Evolutionary conservation across 306 rosid genomes (phyloP).

Genomic region (Vigna mungo): DNA sequence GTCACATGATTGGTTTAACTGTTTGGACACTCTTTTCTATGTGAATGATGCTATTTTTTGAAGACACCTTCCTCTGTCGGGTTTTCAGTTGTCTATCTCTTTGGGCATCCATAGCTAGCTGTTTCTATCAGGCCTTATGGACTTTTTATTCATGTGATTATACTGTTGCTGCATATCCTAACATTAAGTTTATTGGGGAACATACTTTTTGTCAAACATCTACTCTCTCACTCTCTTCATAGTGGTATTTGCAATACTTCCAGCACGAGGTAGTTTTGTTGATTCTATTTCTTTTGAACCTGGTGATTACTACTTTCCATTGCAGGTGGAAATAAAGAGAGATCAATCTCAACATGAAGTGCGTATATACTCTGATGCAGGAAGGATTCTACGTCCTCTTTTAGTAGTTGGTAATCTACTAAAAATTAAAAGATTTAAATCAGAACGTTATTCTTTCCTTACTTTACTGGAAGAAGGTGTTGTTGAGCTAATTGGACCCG

Average conservation of each 20-base stretch:
- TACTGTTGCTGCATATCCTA: conserved; percentile 8
- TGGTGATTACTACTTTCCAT: conserved; percentile 34
- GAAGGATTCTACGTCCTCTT: conserved; percentile 95
- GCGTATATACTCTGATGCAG: conserved; percentile 86
- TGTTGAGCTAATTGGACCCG: conserved; percentile 85
- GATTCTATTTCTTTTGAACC: conserved; percentile 17
- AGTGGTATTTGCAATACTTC: conserved; percentile 9
- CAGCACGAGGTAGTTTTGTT: conserved; percentile 25
- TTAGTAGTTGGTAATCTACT: conserved; percentile 76
- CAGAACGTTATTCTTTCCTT: conserved; percentile 58
- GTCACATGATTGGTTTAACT: conserved; percentile 6
- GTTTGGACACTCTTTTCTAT: conserved; percentile 6
- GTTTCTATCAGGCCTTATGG: neutral
- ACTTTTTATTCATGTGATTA: conserved; percentile 12
- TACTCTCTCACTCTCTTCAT: neutral
- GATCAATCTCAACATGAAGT: conserved; percentile 77
- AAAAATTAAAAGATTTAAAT: conserved; percentile 63
- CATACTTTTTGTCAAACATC: neutral
- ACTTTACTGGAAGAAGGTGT: conserved; percentile 76
- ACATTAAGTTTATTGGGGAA: neutral
- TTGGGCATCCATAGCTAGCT: conserved; percentile 18
- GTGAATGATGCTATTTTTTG: conserved; percentile 12
- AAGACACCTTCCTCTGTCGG: neutral
- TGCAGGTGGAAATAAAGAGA: conserved; percentile 90
- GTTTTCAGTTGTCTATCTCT: conserved; percentile 17